phyloP scores from a whole-genome alignment of 2,329 filamentous ascomycete species.

The Arachnomyces sp. region DNA sequence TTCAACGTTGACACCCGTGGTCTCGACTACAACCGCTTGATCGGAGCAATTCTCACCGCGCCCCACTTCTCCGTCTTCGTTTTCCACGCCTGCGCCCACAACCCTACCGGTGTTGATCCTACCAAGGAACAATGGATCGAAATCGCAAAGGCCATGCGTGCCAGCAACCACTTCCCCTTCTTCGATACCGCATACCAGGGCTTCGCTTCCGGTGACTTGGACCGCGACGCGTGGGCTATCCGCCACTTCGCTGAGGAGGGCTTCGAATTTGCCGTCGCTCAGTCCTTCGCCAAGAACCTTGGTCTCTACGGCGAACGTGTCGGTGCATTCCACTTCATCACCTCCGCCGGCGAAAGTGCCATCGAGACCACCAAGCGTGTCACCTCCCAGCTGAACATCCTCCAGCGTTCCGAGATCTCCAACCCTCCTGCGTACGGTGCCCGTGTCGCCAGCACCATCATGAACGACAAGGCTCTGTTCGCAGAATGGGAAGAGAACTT shows the following conservation, averaged over 20 bases:
- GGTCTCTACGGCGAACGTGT: slow-evolving; percentile 93
- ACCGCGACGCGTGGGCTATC: slow-evolving; percentile 77
- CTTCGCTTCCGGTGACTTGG: slow-evolving; percentile 83
- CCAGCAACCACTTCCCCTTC: slow-evolving; percentile 61
- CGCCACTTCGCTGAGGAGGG: slow-evolving; percentile 87
- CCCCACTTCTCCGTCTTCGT: slow-evolving; percentile 77
- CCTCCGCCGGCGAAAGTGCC: slow-evolving; percentile 61
- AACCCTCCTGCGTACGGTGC: slow-evolving; percentile 95
- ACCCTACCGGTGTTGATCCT: slow-evolving; percentile 92
- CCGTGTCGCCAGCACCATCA: slow-evolving; percentile 71
- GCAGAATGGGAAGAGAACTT: slow-evolving; percentile 89
- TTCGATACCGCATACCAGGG: slow-evolving; percentile 98
- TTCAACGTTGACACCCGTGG: slow-evolving; percentile 83
- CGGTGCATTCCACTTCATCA: slow-evolving; percentile 89
- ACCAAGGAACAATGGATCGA: slow-evolving; percentile 88
- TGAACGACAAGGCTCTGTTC: slow-evolving; percentile 77
- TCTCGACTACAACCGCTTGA: slow-evolving; percentile 87
- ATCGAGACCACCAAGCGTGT: slow-evolving; percentile 54
- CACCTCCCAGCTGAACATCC: slow-evolving; percentile 79
- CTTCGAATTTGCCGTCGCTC: slow-evolving; percentile 55
- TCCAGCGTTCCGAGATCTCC: slow-evolving; percentile 94
- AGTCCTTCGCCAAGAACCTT: slow-evolving; percentile 56
- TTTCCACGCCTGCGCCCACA: slow-evolving; percentile 90
- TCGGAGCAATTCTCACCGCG: slow-evolving; percentile 59
- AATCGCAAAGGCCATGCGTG: slow-evolving; percentile 67